Percentiles rank a stretch among this genome's conserved stretches.
Evolutionary conservation across 441 rosid species (phyloP).

Genomic region (Corymbia citriodora): DNA sequence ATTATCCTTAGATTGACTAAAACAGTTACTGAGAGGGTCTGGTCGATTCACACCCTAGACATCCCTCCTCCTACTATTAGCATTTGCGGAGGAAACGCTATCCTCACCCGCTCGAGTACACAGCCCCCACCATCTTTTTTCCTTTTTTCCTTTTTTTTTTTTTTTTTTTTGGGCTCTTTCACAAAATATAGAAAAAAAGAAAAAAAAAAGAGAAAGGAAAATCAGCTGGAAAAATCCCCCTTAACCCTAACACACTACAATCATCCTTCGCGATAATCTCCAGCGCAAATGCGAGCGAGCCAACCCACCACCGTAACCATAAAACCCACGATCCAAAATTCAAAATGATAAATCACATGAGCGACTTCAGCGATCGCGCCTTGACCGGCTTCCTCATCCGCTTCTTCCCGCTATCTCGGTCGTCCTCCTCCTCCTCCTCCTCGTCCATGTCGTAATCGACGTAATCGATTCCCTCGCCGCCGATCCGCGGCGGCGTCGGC

Average conservation of each 20-base stretch:
- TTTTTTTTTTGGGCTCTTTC: background rate
- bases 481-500: slow-evolving; percentile 20
- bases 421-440: slow-evolving; percentile 18
- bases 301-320: background rate
- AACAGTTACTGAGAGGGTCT: slow-evolving; percentile 6
- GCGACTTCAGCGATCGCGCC: slow-evolving; percentile 86
- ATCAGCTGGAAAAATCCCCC: background rate
- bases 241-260: background rate
- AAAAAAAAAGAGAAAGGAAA: background rate
- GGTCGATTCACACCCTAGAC: slow-evolving; percentile 9
- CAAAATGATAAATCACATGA: slow-evolving; percentile 34
- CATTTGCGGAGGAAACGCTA: slow-evolving; percentile 14
- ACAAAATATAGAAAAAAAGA: no score
- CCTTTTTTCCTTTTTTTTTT: background rate
- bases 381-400: slow-evolving; percentile 71
- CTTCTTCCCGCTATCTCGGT: slow-evolving; percentile 37
- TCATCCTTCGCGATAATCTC: slow-evolving; percentile 6
- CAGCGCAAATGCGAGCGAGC: slow-evolving; percentile 6
- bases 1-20: background rate
- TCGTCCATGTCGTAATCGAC: slow-evolving; percentile 21
- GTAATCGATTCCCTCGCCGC: slow-evolving; percentile 23
- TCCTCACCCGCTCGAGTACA: background rate
- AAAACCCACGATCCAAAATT: background rate
- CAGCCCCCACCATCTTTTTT: background rate
- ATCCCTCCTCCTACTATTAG: slow-evolving; percentile 5